phyloP scores from a whole-genome alignment of 2,329 filamentous ascomycete genomes.

The Alternaria longipes region DNA sequence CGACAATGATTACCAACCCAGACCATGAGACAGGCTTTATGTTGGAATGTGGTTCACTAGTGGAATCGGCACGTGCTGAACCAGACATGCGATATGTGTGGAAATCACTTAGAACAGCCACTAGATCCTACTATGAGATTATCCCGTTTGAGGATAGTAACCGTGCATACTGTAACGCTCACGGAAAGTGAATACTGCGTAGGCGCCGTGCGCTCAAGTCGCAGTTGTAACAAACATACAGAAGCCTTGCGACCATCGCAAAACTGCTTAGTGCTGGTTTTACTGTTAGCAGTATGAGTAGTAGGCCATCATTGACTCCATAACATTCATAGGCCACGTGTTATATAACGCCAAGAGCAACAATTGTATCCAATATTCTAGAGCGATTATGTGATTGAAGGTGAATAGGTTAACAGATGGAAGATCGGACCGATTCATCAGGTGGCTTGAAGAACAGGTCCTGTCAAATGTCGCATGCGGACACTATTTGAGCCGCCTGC shows the following conservation, averaged over 20 bases:
- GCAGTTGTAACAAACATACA: not conserved
- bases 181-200: not conserved
- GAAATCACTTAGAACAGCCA: not conserved
- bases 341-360: not conserved
- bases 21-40: not conserved
- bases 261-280: not conserved
- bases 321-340: not conserved
- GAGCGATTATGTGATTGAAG: not conserved
- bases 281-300: not conserved
- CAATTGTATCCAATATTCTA: not conserved
- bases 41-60: conserved; percentile 8
- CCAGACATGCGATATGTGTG: not conserved
- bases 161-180: not conserved
- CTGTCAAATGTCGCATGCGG: not conserved
- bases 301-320: not conserved
- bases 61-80: conserved; percentile 2
- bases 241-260: not conserved
- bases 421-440: not conserved
- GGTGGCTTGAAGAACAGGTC: not conserved
- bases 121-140: not conserved
- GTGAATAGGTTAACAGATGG: not conserved
- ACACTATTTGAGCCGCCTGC: not conserved
- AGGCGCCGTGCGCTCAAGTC: not conserved
- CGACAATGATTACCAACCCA: not conserved
- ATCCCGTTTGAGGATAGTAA: not conserved